These are phyloP conservation scores for Malassezia brasiliensis DNA, from an alignment of 1,284 basidiomycete genomes.

Conservation along the genomic window DNA sequence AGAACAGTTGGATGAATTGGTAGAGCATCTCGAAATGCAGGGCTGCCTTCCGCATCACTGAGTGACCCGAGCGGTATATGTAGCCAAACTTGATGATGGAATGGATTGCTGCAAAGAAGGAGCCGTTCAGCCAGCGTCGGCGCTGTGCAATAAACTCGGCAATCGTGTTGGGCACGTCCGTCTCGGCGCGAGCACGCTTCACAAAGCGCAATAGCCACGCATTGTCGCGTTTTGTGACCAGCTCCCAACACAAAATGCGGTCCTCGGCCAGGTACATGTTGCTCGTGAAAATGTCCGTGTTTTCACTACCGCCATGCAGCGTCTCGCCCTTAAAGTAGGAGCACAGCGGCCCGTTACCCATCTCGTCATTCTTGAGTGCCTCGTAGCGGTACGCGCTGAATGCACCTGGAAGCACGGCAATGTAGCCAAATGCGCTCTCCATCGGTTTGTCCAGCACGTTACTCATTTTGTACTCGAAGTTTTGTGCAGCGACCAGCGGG, in stretches of 20 bases:
- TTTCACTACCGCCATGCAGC: conserved; percentile 61
- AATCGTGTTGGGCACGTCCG: conserved; percentile 81
- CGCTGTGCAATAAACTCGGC: conserved; percentile 92
- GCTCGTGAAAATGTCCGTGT: conserved; percentile 89
- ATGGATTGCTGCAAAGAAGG: conserved; percentile 61
- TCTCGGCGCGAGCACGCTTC: conserved; percentile 87
- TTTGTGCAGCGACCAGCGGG: conserved; percentile 70
- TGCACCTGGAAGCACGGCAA: conserved; percentile 35
- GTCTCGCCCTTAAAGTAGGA: conserved; percentile 97
- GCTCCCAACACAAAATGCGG: conserved; percentile 87
- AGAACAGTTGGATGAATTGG: conserved; percentile 39
- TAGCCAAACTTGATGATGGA: conserved; percentile 47
- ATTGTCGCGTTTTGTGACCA: conserved; percentile 79
- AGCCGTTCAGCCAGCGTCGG: conserved; percentile 73
- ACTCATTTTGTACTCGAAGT: conserved; percentile 77
- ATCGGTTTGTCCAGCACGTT: conserved; percentile 47
- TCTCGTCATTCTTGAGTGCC: conserved; percentile 75
- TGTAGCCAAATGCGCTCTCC: conserved; percentile 45
- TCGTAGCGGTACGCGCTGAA: conserved; percentile 60
- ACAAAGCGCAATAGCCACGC: conserved; percentile 94
- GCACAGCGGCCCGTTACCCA: conserved; percentile 75
- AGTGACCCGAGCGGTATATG: conserved; percentile 45
- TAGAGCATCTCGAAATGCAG: conserved; percentile 47
- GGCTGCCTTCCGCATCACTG: conserved; percentile 33
- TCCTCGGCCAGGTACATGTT: conserved; percentile 53